Evolutionary conservation across 768 basidiomycete species (phyloP), one percentile per base, ranked within the genome.

Genomic region (Russula earlei): DNA sequence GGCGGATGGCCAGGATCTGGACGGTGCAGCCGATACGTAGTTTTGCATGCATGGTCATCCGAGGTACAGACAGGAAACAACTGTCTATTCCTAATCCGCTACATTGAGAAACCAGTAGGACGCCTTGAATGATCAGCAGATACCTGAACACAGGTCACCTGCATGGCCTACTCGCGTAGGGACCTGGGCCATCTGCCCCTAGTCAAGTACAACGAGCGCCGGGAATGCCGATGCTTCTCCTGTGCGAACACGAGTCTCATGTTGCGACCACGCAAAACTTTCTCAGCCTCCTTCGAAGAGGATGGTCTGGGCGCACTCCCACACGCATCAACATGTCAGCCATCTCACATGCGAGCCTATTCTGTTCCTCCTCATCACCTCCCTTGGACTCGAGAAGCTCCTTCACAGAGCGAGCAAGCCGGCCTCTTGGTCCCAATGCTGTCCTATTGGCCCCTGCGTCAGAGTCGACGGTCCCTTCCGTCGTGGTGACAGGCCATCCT

Each of bases 381-480:
- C 71, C 72, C 50, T 76, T 70, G 14, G 75, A 74, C 62, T 85
- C 83, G 44, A 87, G 70, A 27, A 87, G 68, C 54, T 79, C 78
- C 65, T 81, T 83, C 36, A 83, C 79, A 15, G 83, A 81, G 10
- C 85, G 79, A 58, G 84, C 81, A 22, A 89, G 72, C 40, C 86
- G 77, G 42, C 84, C 82, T 67, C 81, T 85, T 3, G 85, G 81
- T 24, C 69, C 59, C 36, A 71, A 67, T 34, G 75, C 70, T 47
- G 72, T 71, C 27, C 73, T 69, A 34, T 69, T 69, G 44, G 63
- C 60, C 20, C 68, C 56, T 7, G 74, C 4, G 9, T 8, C 27
- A 34, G 43, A 12, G n/a, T 24, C 36, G 22, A 20, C 37, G 10
- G 24, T 55, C 52, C 9, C 37, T 20, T 17, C 34, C 11, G 34